Conservation (phyloP, 2,329 filamentous ascomycete genomes). For the Xenosphaeropsis pyriputrescens region DNA sequence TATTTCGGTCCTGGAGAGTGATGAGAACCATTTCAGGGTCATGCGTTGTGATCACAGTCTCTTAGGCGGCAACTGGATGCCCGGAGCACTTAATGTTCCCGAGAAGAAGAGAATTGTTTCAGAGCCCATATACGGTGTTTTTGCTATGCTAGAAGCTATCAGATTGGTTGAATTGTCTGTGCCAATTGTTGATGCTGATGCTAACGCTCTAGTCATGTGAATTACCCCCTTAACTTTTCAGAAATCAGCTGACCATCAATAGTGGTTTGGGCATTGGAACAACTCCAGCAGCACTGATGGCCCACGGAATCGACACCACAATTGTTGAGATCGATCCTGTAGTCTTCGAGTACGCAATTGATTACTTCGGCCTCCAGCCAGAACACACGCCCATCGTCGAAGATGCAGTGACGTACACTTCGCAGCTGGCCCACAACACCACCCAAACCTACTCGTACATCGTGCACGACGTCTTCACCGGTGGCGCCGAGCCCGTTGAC, state of each 20-base stretch:
- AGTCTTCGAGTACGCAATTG: slow-evolving; percentile 67
- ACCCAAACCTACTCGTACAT: slow-evolving; percentile 67
- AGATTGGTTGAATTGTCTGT: slow-evolving; percentile 54
- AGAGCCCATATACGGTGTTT: slow-evolving; percentile 92
- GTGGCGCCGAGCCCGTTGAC: slow-evolving; percentile 71
- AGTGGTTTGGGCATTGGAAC: slow-evolving; percentile 89
- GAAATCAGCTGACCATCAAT: slow-evolving; percentile 9
- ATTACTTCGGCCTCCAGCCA: slow-evolving; percentile 67
- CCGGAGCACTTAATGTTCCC: slow-evolving; percentile 27
- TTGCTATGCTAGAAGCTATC: slow-evolving; percentile 87
- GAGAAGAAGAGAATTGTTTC: slow-evolving; percentile 60
- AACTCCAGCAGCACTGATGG: slow-evolving; percentile 71
- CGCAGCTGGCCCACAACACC: slow-evolving; percentile 22
- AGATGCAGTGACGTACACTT: slow-evolving; percentile 63
- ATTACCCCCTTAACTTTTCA: slow-evolving; percentile 15
- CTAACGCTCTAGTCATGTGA: slow-evolving; percentile 76
- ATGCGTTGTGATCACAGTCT: slow-evolving; percentile 92
- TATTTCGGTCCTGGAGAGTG: slow-evolving; percentile 74
- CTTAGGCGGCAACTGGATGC: slow-evolving; percentile 81
- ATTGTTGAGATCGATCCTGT: slow-evolving; percentile 89
- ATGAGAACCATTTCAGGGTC: slow-evolving; percentile 55
- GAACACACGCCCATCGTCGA: slow-evolving; percentile 71
- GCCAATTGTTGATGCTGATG: slow-evolving; percentile 42
- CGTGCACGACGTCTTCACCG: slow-evolving; percentile 94
- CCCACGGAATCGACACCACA: slow-evolving; percentile 82